phyloP scores from a whole-genome alignment of 2,329 filamentous ascomycete species.

The Colletotrichum tropicale region DNA sequence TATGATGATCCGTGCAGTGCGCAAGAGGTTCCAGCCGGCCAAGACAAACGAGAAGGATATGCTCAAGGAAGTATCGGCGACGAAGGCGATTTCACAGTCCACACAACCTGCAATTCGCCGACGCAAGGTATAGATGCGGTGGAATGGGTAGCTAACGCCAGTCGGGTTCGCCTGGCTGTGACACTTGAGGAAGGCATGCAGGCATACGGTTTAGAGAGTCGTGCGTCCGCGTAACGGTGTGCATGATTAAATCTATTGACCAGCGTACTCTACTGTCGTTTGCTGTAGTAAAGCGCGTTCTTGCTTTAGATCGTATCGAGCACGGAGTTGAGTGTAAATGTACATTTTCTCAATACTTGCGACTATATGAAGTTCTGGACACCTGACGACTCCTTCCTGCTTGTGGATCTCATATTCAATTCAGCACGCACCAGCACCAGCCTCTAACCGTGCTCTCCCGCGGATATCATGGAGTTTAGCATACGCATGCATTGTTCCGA shows the following conservation, averaged over 20 bases:
- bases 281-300: background rate
- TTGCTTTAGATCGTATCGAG: background rate
- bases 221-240: background rate
- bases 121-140: conserved; percentile 30
- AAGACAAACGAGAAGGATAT: conserved; percentile 12
- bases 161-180: background rate
- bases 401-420: background rate
- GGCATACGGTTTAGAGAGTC: background rate
- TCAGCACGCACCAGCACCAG: background rate
- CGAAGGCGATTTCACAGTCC: conserved; percentile 32
- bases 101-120: conserved; percentile 24
- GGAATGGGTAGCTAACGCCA: background rate
- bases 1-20: conserved; percentile 83
- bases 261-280: background rate
- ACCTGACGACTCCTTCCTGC: background rate
- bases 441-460: background rate
- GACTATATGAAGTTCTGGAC: background rate
- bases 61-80: conserved; percentile 28
- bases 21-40: conserved; percentile 66
- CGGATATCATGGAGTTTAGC: background rate
- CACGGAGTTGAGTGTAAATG: background rate
- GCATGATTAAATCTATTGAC: background rate
- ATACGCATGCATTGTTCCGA: background rate
- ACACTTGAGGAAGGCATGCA: background rate
- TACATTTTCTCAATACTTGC: background rate